These are phyloP conservation scores for Stylosanthes scabra DNA, from an alignment of 331 rosid species.

Conservation along the genomic window DNA sequence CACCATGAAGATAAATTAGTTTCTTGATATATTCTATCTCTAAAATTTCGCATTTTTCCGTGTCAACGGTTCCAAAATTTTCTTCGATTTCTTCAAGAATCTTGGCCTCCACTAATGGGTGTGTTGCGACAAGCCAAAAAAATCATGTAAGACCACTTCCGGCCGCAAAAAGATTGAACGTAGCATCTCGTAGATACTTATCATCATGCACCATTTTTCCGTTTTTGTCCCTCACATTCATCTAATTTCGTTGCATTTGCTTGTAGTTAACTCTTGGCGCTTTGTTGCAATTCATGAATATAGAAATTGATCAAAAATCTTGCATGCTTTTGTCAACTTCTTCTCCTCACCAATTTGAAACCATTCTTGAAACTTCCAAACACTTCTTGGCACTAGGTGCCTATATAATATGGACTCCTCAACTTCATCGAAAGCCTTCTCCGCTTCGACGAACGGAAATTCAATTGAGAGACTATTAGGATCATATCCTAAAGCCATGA, in stretches of 20 bases:
- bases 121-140: constrained; percentile 45
- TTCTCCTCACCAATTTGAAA: constrained; percentile 54
- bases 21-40: constrained; percentile 12
- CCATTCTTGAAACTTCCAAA: constrained; percentile 56
- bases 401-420: constrained; percentile 47
- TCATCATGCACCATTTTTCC: background rate
- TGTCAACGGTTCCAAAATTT: background rate
- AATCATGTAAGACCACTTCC: constrained; percentile 57
- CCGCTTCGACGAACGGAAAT: constrained; percentile 35
- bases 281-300: constrained; percentile 36
- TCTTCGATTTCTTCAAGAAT: constrained; percentile 52
- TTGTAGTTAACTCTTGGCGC: constrained; percentile 3
- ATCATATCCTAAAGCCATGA: constrained; percentile 33
- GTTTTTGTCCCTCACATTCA: constrained; percentile 24
- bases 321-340: constrained; percentile 37
- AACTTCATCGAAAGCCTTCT: constrained; percentile 48
- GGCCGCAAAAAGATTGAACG: constrained; percentile 50
- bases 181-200: constrained; percentile 50
- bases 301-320: constrained; percentile 46
- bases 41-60: background rate
- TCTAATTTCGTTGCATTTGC: background rate
- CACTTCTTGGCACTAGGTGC: constrained; percentile 30
- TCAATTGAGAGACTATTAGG: constrained; percentile 42
- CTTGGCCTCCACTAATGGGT: constrained; percentile 45
- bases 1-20: constrained; percentile 54